A percentile compares a stretch with the other conserved stretches of the same genome.
Conservation (phyloP, 1,284 basidiomycete species). For the Cystobasidium sp. region DNA sequence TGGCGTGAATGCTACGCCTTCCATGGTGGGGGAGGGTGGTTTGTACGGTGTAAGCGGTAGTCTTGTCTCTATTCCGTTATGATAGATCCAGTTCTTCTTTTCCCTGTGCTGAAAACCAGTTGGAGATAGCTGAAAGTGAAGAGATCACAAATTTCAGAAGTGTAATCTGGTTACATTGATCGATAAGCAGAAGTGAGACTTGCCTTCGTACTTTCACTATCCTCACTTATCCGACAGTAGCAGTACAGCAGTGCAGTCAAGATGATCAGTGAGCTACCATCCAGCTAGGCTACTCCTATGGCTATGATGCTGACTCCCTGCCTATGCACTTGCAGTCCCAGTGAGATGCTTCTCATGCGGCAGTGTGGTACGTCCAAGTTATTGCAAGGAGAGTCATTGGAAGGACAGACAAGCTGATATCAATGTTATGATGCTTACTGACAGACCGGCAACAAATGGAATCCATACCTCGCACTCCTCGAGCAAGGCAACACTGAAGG, state of each 20-base stretch:
- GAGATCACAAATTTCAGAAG: conserved; percentile 18
- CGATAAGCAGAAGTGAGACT: conserved; percentile 8
- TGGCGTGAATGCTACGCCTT: conserved; percentile 34
- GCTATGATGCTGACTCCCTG: conserved; percentile 8
- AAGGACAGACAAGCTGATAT: too few relatives aligned
- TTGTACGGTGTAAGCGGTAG: not conserved
- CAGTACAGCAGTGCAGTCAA: too few relatives aligned
- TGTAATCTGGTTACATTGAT: not conserved
- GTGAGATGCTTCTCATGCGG: conserved; percentile 90
- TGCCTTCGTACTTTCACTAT: conserved; percentile 4
- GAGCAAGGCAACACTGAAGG: conserved; percentile 80
- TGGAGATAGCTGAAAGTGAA: not conserved
- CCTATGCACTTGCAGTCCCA: conserved; percentile 61
- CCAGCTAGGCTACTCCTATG: not conserved
- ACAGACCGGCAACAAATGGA: conserved; percentile 81
- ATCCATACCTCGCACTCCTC: conserved; percentile 76
- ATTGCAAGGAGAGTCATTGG: too few relatives aligned
- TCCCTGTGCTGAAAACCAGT: not conserved
- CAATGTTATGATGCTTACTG: too few relatives aligned
- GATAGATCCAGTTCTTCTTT: not conserved
- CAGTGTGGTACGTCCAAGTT: conserved; percentile 73
- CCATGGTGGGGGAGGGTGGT: conserved; percentile 2
- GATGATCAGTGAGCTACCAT: conserved; percentile 31
- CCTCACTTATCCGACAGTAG: not conserved
- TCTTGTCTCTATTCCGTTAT: not conserved